These are phyloP conservation scores for Sarcomyxa edulis DNA, from an alignment of 768 basidiomycete species.

Conservation along the genomic window DNA sequence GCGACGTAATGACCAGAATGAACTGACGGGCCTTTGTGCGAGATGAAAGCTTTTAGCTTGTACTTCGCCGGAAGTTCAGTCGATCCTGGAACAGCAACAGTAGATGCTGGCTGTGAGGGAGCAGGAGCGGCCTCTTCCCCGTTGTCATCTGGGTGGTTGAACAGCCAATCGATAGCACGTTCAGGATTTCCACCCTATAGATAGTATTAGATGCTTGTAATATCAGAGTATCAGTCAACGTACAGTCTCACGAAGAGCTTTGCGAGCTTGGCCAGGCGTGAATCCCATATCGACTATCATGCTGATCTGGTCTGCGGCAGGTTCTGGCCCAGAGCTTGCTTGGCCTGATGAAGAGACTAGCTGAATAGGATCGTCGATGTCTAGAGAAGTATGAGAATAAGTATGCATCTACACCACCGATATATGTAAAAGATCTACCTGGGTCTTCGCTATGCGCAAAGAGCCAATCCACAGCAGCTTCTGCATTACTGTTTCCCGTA, in stretches of 20 bases:
- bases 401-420: neutral
- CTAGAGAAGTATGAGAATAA: slow-evolving; percentile 31
- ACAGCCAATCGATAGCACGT: slow-evolving; percentile 93
- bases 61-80: slow-evolving; percentile 68
- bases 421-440: slow-evolving; percentile 36
- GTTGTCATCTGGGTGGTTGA: slow-evolving; percentile 85
- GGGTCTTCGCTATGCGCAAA: slow-evolving; percentile 94
- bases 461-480: slow-evolving; percentile 93
- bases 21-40: slow-evolving; percentile 93
- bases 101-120: slow-evolving; percentile 15
- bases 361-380: slow-evolving; percentile 80
- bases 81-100: slow-evolving; percentile 38
- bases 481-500: slow-evolving; percentile 71
- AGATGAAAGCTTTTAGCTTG: slow-evolving; percentile 88
- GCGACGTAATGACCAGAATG: slow-evolving; percentile 95
- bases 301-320: slow-evolving; percentile 61
- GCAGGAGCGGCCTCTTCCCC: slow-evolving; percentile 48
- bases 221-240: slow-evolving; percentile 17
- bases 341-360: slow-evolving; percentile 16
- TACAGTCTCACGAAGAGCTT: slow-evolving; percentile 85
- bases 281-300: slow-evolving; percentile 94
- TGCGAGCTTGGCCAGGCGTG: slow-evolving; percentile 72
- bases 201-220: neutral
- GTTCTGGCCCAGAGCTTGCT: slow-evolving; percentile 37
- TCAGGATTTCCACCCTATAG: slow-evolving; percentile 66